phyloP scores from a whole-genome alignment of 2,329 filamentous ascomycete species.

The Nigrograna mackinnonii region DNA sequence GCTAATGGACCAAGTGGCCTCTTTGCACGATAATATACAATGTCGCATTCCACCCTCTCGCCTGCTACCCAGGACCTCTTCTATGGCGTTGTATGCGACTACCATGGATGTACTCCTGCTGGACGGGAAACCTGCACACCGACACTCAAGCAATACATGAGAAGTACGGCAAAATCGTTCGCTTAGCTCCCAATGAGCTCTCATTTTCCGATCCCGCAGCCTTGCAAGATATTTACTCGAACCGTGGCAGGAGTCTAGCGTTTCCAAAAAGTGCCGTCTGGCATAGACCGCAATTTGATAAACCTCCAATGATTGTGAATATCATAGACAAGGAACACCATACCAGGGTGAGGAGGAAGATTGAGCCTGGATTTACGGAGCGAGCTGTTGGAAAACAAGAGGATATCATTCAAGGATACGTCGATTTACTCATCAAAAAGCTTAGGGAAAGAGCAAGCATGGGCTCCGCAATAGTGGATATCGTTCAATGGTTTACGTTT shows the following conservation, averaged over 20 bases:
- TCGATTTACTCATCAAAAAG: constrained; percentile 33
- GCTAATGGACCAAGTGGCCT: no score
- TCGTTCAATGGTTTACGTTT: constrained; percentile 9
- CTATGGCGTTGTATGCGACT: constrained; percentile 26
- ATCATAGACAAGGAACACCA: constrained; percentile 20
- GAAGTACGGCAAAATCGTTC: constrained; percentile 42
- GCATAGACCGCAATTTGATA: constrained; percentile 26
- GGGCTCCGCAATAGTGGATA: constrained; percentile 2
- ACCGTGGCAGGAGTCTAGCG: constrained; percentile 25
- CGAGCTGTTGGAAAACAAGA: constrained; percentile 40
- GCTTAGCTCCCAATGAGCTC: constrained; percentile 43
- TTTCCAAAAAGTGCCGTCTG: constrained; percentile 28
- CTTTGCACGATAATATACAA: constrained; percentile 24
- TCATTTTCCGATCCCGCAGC: constrained; percentile 40
- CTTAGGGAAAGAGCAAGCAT: constrained; percentile 15
- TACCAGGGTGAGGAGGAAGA: constrained; percentile 21
- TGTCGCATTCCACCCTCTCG: constrained; percentile 44
- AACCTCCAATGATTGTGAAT: constrained; percentile 26
- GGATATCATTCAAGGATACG: constrained; percentile 33
- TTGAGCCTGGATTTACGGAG: constrained; percentile 41
- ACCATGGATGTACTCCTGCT: constrained; percentile 18
- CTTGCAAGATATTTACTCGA: constrained; percentile 40
- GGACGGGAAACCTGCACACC: constrained; percentile 12
- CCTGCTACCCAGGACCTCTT: constrained; percentile 43
- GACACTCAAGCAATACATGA: constrained; percentile 30